Evolutionary conservation across 306 rosid species (phyloP), one percentile per base, ranked within the genome.

Genomic region (Lupinus albus): DNA sequence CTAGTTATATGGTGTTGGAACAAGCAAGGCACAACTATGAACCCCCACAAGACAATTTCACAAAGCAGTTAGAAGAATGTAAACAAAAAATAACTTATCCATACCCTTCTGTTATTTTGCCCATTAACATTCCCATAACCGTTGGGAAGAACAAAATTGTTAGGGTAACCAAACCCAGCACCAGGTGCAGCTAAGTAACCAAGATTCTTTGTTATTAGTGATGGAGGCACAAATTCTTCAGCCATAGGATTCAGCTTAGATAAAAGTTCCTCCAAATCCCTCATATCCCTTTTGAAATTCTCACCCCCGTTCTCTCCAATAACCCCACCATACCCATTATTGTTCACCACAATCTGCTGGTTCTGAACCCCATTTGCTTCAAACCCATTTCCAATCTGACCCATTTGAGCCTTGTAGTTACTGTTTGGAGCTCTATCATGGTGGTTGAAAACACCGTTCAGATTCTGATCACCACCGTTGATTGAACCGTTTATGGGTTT

Each of bases 181-280:
- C 70, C 81, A 50, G 80, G 64, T 46, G 80, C 74, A 49, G 74
- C 39, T 13, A 81, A 77, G 73, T 49, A 88, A 1, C 90, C 92
- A 12, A 75, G 83, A 74, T 67, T 82, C 48, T 84, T 90, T 10
- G 86, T 71, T 2, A 86, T 71, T 2, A 86, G 89, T 0, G 97
- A 90, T 0, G 94, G 95, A 44, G 99, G 99, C 50, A 93, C 93
- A 79, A 90, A 93, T 48, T 93, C 99, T 83, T 93, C 87, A 39
- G 99, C 99, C 99, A 93, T 83, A 52, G 99, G 99, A 72, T 93
- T 93, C 84, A 93, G 51, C 85, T 93, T 93, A 2, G 99, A 93
- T 68, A 93, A 70, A 48, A 93, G 72, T 38, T 90, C 96, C 33
- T 78, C 97, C 95, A 93, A 91, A 85, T 93, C 97, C 79, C 94